phyloP scores from a whole-genome alignment of 2,329 filamentous ascomycete species.

The Akanthomyces lecanii region DNA sequence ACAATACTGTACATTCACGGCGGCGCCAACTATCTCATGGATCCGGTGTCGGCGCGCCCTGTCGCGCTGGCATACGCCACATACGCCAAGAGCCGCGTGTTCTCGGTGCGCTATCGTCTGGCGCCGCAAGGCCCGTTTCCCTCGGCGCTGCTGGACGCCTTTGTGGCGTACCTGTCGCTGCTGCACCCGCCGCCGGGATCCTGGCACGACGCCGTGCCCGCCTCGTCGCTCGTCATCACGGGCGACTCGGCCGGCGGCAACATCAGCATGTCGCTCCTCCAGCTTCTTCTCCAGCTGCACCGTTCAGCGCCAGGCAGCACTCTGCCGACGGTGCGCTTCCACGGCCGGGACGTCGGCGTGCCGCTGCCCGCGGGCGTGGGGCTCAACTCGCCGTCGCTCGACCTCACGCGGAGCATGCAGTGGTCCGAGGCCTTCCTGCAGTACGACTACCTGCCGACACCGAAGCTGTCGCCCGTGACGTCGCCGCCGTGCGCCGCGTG shows the following conservation, averaged over 20 bases:
- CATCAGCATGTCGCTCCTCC: slow-evolving; percentile 57
- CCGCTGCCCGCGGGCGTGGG: slow-evolving; percentile 59
- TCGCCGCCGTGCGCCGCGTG: slow-evolving; percentile 43
- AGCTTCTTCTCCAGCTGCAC: slow-evolving; percentile 57
- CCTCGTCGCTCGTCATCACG: slow-evolving; percentile 58
- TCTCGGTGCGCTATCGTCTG: slow-evolving; percentile 39
- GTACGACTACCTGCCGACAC: slow-evolving; percentile 36
- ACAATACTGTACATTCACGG: slow-evolving; percentile 15
- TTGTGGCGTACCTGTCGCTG: slow-evolving; percentile 62
- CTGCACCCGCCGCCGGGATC: slow-evolving; percentile 61
- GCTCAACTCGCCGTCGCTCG: slow-evolving; percentile 59
- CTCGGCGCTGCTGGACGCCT: slow-evolving; percentile 60
- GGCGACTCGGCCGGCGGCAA: slow-evolving; percentile 66
- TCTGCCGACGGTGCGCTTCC: slow-evolving; percentile 46
- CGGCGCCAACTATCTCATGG: slow-evolving; percentile 14
- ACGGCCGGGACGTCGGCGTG: slow-evolving; percentile 48
- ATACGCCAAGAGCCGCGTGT: not conserved
- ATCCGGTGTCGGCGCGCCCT: slow-evolving; percentile 10
- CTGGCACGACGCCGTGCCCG: slow-evolving; percentile 54
- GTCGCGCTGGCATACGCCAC: not conserved
- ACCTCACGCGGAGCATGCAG: slow-evolving; percentile 51
- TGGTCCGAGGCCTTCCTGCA: slow-evolving; percentile 1
- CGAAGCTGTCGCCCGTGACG: slow-evolving; percentile 20
- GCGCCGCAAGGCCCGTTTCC: slow-evolving; percentile 67
- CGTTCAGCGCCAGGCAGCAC: slow-evolving; percentile 20